Conservation (phyloP, 2,329 filamentous ascomycete genomes). For the Phyllosticta citrichinensis region DNA sequence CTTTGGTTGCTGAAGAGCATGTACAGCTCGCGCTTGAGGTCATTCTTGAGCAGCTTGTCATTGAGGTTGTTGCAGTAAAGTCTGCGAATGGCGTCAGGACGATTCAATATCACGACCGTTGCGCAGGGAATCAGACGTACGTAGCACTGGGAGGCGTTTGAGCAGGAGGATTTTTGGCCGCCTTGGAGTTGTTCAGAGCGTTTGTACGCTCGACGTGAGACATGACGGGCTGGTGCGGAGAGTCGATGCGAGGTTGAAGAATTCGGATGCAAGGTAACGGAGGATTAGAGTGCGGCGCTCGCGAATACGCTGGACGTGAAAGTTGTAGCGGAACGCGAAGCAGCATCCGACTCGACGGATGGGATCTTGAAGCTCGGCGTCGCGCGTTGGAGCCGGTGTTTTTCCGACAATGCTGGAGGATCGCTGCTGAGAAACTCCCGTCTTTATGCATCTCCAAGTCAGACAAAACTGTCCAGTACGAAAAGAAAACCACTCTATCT, state of each 20-base stretch:
- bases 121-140: constrained; percentile 15
- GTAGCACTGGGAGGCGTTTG: constrained; percentile 22
- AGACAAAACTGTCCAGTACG: too few relatives aligned
- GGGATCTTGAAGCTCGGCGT: too few relatives aligned
- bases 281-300: not conserved
- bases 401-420: too few relatives aligned
- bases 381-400: too few relatives aligned
- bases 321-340: too few relatives aligned
- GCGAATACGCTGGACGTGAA: not conserved
- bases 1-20: constrained; percentile 92
- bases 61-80: constrained; percentile 86
- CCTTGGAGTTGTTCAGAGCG: not conserved
- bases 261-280: not conserved
- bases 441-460: too few relatives aligned
- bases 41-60: constrained; percentile 79
- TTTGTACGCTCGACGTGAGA: not conserved
- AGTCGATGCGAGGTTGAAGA: not conserved
- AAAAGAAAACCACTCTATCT: too few relatives aligned
- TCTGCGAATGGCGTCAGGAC: constrained; percentile 34
- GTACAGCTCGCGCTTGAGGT: constrained; percentile 80
- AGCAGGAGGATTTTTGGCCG: not conserved
- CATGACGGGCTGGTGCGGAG: not conserved
- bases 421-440: too few relatives aligned
- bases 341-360: too few relatives aligned
- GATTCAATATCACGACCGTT: not conserved